Conservation (phyloP, 768 basidiomycete genomes). For the Kwoniella botswanensis region DNA sequence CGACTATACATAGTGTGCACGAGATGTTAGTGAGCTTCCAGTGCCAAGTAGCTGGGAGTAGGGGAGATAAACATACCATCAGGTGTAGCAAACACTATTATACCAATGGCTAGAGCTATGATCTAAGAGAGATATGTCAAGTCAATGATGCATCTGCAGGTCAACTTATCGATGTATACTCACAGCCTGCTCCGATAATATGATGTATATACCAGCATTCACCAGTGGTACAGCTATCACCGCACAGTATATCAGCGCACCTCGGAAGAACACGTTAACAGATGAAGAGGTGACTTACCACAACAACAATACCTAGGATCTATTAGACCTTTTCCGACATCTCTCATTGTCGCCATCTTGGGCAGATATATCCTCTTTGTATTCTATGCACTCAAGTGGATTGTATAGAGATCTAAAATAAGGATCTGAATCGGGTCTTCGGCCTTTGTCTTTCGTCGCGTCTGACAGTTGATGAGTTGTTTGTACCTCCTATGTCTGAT, state of each 20-base stretch:
- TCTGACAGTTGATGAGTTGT: neutral
- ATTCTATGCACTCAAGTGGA: neutral
- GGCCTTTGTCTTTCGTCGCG: neutral
- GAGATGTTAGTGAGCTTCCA: neutral
- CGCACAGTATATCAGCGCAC: constrained; percentile 10
- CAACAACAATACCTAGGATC: constrained; percentile 81
- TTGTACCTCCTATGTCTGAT: neutral
- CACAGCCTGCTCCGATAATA: constrained; percentile 76
- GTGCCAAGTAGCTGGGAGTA: too few species aligned
- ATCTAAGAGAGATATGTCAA: constrained; percentile 26
- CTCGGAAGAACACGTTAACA: neutral
- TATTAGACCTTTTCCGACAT: constrained; percentile 36
- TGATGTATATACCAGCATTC: constrained; percentile 85
- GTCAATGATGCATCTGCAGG: neutral
- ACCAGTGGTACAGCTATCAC: constrained; percentile 76
- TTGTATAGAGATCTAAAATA: neutral
- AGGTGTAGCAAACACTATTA: constrained; percentile 49
- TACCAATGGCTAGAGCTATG: constrained; percentile 47
- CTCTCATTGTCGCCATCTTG: constrained; percentile 23
- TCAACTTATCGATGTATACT: constrained; percentile 11
- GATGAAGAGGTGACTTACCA: constrained; percentile 41
- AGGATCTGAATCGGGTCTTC: neutral
- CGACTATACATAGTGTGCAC: constrained; percentile 64
- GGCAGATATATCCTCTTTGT: neutral
- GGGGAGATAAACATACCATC: constrained; percentile 28